These are phyloP conservation scores for Sphagnum magellanicum DNA, from an alignment of 228 moss, liverwort and hornwort species.

Conservation along the genomic window DNA sequence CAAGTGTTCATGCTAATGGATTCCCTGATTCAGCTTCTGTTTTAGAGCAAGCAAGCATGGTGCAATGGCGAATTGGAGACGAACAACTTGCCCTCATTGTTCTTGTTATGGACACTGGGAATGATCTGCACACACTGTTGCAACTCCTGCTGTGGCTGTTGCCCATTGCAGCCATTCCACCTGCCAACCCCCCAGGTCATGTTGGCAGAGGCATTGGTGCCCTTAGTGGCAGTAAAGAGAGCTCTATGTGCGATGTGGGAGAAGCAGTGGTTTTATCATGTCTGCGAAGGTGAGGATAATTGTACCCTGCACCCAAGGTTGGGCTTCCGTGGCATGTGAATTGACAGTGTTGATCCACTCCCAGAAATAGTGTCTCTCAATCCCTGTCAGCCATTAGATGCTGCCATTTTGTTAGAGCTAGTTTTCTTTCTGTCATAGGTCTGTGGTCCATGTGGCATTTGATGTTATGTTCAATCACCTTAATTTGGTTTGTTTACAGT, in stretches of 20 bases:
- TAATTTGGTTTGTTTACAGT: no score
- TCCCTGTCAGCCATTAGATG: no score
- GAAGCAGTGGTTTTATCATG: constrained; percentile 81
- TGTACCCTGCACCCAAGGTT: not conserved
- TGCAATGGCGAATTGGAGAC: constrained; percentile 68
- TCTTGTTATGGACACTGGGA: constrained; percentile 74
- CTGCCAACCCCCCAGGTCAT: constrained; percentile 49
- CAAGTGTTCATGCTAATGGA: constrained; percentile 25
- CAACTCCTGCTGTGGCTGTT: constrained; percentile 85
- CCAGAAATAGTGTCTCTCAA: no score
- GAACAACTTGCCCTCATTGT: constrained; percentile 74
- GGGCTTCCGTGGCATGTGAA: no score
- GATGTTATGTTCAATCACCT: no score
- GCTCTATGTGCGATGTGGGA: constrained; percentile 61
- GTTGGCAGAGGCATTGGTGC: constrained; percentile 58
- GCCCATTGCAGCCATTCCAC: constrained; percentile 65
- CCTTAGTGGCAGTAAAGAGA: constrained; percentile 61
- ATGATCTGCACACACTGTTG: constrained; percentile 71
- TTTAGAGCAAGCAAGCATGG: constrained; percentile 25
- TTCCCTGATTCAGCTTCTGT: constrained; percentile 29
- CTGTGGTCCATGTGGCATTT: no score
- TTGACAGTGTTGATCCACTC: no score
- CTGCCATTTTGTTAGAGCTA: no score
- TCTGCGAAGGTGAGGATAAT: constrained; percentile 43
- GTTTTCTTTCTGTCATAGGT: no score